phyloP scores from a whole-genome alignment of 23 red algal genomes.

The Agarophyton chilense region DNA sequence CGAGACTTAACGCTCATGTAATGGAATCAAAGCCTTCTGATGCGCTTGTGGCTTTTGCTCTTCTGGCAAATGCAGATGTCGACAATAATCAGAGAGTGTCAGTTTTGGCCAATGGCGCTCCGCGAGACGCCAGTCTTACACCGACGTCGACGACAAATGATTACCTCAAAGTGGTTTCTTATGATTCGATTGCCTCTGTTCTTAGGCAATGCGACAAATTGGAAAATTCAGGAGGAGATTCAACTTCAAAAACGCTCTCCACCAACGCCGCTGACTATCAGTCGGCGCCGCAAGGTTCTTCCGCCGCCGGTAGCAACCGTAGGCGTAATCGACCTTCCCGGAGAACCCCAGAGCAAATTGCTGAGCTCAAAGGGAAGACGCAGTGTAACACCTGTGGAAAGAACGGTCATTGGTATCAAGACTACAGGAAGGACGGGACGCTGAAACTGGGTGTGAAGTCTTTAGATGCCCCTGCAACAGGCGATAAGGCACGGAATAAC shows the following conservation, averaged over 20 bases:
- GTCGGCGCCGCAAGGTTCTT: too few relatives aligned
- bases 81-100: constrained; percentile 27
- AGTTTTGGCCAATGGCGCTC: constrained; percentile 21
- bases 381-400: constrained; percentile 8
- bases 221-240: background rate
- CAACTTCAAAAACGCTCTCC: background rate
- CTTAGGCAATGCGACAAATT: background rate
- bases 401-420: background rate
- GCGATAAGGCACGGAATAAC: background rate
- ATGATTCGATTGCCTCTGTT: constrained; percentile 16
- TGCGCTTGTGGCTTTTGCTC: background rate
- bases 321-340: too few relatives aligned
- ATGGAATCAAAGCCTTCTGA: constrained; percentile 14
- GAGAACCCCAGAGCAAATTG: constrained; percentile 3
- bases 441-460: constrained; percentile 2
- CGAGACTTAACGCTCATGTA: background rate
- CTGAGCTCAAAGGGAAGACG: background rate
- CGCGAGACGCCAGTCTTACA: background rate
- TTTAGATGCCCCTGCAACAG: background rate
- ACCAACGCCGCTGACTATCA: background rate
- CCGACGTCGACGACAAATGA: background rate
- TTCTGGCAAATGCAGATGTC: constrained; percentile 33
- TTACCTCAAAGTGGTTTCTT: constrained; percentile 8
- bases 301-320: too few relatives aligned
- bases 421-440: constrained; percentile 12